These are phyloP conservation scores for Bipolaris gigantea DNA, from an alignment of 2,329 filamentous ascomycete species.

Conservation along the genomic window DNA sequence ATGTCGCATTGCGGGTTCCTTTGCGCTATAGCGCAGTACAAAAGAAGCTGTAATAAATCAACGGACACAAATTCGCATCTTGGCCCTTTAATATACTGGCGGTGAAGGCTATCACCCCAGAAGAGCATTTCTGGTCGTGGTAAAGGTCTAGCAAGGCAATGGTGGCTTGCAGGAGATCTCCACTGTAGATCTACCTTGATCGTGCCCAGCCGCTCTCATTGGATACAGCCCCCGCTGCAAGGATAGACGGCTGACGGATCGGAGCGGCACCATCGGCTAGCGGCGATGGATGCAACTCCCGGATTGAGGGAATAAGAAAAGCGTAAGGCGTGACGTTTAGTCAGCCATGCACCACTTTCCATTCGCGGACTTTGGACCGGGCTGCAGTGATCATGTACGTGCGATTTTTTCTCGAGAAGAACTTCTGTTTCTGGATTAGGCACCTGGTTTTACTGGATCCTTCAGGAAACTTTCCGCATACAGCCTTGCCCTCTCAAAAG, in stretches of 20 bases:
- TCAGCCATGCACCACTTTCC: neutral
- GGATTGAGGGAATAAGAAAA: neutral
- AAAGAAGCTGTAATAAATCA: neutral
- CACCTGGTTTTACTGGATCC: neutral
- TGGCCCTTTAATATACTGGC: neutral
- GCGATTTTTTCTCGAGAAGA: neutral
- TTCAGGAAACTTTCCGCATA: neutral
- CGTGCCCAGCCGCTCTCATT: neutral
- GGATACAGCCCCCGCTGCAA: neutral
- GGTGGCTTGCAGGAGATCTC: slow-evolving; percentile 4
- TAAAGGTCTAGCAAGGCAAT: neutral
- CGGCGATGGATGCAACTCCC: neutral
- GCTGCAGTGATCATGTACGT: neutral
- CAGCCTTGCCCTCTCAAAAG: neutral
- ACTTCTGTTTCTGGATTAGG: neutral
- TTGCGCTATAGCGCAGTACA: neutral
- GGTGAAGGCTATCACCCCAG: neutral
- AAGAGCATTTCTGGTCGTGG: neutral
- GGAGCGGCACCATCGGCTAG: neutral
- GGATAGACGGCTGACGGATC: slow-evolving; percentile 5
- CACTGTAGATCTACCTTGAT: neutral
- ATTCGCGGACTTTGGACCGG: neutral
- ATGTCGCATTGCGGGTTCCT: neutral
- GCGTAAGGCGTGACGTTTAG: neutral
- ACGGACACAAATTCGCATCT: neutral